Base-by-base conservation (phyloP, 176 grass and related monocot species). In the Oryza glumipatula region DNA sequence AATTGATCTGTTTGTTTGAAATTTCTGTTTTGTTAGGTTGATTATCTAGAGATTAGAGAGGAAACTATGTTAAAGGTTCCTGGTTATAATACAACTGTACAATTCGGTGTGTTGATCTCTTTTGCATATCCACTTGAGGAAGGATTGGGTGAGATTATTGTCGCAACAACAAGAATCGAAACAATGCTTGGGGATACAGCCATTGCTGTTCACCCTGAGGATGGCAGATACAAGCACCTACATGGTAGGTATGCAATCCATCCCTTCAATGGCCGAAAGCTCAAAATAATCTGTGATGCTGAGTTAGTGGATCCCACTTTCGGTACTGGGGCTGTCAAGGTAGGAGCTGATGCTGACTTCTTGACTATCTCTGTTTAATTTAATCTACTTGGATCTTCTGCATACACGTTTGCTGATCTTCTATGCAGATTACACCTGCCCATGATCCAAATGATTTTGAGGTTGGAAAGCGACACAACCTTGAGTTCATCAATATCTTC, bases 91-190 rank as follows among this genome's bases (percentile, higher is more conserved):
- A 30, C 2, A 24, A 73, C 30, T 36, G 94, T 96, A 41, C 94
- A 93, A 30, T 96, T 96, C 72, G 90, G 94, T 54, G 94, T 96
- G 65, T 84, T 96, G 72, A 91, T 89, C 75, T 93, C 56, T n/a
- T 96, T 96, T 83, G 94, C 94, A 26, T 96, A 96, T 87, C 86
- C 88, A 68, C 84, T 96, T 33, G 56, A 61, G 56, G 88, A 82
- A 85, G 88, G 77, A 60, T 73, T 93, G 21, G 94, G 94, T 67
- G 91, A 93, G 54, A 89, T 96, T 89, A 67, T 93, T 35, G 94
- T 96, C 21, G 91, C 94, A 44, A 96, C 94, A 8, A 96, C 90
- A 46, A 83, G 90, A 32, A 92, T 96, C 32, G 94, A 96, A 83
- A 96, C 88, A 52, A 96, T 96, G 94, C 73, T 96, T 65, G 90